Evolutionary conservation across 75 land plant genomes (phyloP), one percentile per base, ranked within the genome.

Genomic region (Larix kaempferi): DNA sequence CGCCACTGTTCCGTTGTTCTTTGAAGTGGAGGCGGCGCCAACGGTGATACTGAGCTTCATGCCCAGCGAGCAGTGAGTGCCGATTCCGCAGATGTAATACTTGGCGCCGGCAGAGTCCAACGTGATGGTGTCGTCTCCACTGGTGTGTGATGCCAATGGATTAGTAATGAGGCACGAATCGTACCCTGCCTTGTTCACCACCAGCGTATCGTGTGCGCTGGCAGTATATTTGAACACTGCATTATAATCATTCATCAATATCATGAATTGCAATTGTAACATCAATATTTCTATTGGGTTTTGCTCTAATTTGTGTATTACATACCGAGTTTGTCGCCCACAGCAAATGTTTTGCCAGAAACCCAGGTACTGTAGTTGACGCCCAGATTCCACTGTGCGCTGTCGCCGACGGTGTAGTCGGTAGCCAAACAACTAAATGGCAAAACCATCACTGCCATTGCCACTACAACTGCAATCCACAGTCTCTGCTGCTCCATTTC

Each of bases 41-140:
- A 74, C 58, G 5, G 76, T 74, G 77, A 86, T 73, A 21, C 78
- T 78, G 23, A 87, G 61, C 58, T 49, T 49, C 76, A 74, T 74
- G 58, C 76, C 76, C 6, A 69, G 69, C 4, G 58, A 15, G 26
- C 76, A 74, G n/a, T 74, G 76, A 17, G 69, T 69, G 6, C 69
- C 14, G 17, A 49, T 25, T n/a, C 56, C 17, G 65, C 76, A 74
- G 27, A 74, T 35, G 58, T 52, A 74, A 55, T 74, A 74, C n/a
- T 19, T 44, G 54, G 54, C 13, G 14, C 76, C 76, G 12, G 22
- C 14, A 15, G 21, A 14, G 56, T n/a, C 19, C 58, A 74, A 74
- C 6, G 76, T 74, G 14, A 74, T 23, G 62, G 16, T 74, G 25
- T 33, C 26, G n/a, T 74, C 56, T 15, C 58, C 58, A 5, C 58